A percentile compares a stretch with the other conserved stretches of the same genome.
Conservation (phyloP, 768 basidiomycete genomes). For the Coprinellus micaceus region DNA sequence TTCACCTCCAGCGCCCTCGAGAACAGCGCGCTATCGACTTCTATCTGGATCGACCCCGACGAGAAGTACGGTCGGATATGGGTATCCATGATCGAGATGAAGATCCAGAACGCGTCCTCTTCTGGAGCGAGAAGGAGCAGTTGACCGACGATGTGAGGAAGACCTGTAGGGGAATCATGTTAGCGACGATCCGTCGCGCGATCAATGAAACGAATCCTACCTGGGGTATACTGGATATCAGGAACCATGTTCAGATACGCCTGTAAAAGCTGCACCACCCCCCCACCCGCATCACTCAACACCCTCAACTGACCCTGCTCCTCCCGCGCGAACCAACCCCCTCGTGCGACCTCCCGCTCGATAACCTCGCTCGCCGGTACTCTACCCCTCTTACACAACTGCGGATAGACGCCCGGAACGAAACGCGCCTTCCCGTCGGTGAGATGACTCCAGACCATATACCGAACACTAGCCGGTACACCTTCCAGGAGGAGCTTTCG, state of each 20-base stretch:
- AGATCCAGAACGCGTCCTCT: conserved; percentile 91
- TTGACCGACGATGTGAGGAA: conserved; percentile 69
- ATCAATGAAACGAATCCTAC: conserved; percentile 32
- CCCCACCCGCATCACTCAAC: conserved; percentile 51
- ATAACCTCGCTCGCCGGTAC: conserved; percentile 51
- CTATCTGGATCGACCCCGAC: conserved; percentile 54
- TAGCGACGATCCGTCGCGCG: too few relatives aligned
- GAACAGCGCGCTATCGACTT: conserved; percentile 74
- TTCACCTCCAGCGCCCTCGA: conserved; percentile 71
- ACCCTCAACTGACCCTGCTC: conserved; percentile 59
- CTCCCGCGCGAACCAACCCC: conserved; percentile 39
- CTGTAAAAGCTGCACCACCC: conserved; percentile 56
- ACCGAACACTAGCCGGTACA: conserved; percentile 80
- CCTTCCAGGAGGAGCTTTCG: conserved; percentile 70
- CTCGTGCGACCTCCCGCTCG: conserved; percentile 49
- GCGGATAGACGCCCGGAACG: conserved; percentile 65
- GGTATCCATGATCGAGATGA: conserved; percentile 80
- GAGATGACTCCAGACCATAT: conserved; percentile 79
- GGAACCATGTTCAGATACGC: conserved; percentile 86
- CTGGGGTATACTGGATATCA: conserved; percentile 65
- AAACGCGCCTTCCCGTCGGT: conserved; percentile 72
- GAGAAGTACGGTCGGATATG: conserved; percentile 80
- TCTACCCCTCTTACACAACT: conserved; percentile 48
- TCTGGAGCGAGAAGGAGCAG: conserved; percentile 73
- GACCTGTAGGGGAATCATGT: too few relatives aligned